Evolutionary conservation across 805 yeast genomes (phyloP).

Genomic region (Lachancea cidri): DNA sequence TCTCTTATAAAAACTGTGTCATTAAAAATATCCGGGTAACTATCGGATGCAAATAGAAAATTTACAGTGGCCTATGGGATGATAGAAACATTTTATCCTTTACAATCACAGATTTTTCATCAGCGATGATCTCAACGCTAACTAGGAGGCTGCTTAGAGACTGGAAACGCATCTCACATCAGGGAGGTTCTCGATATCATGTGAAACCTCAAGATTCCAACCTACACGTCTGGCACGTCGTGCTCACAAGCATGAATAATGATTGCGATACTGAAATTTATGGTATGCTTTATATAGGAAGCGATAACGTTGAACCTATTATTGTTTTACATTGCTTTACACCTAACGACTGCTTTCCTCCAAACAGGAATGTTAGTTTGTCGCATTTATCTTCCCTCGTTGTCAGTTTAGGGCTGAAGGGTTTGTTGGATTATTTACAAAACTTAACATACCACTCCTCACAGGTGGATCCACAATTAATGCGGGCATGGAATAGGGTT

Average conservation of each 20-base stretch:
- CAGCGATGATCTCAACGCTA: constrained; percentile 14
- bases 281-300: constrained; percentile 20
- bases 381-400: constrained; percentile 19
- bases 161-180: constrained; percentile 25
- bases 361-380: constrained; percentile 24
- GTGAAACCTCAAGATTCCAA: constrained; percentile 32
- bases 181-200: constrained; percentile 12
- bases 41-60: too few relatives aligned
- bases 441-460: neutral
- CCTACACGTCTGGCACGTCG: constrained; percentile 31
- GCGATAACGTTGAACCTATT: constrained; percentile 15
- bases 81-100: too few relatives aligned
- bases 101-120: neutral
- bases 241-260: constrained; percentile 17
- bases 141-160: constrained; percentile 29
- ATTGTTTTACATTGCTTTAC: constrained; percentile 27
- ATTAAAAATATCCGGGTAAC: too few relatives aligned
- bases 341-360: constrained; percentile 25
- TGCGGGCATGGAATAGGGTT: constrained; percentile 29
- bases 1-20: too few relatives aligned
- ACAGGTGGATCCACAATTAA: neutral
- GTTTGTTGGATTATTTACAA: constrained; percentile 15
- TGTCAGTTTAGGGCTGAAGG: constrained; percentile 17
- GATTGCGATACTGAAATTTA: constrained; percentile 18
- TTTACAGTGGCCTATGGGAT: too few relatives aligned